A percentile compares a stretch with the other conserved stretches of the same genome.
These are phyloP conservation scores for Purpureocillium takamizusanense DNA, from an alignment of 2,329 filamentous ascomycete genomes.

Conservation along the genomic window DNA sequence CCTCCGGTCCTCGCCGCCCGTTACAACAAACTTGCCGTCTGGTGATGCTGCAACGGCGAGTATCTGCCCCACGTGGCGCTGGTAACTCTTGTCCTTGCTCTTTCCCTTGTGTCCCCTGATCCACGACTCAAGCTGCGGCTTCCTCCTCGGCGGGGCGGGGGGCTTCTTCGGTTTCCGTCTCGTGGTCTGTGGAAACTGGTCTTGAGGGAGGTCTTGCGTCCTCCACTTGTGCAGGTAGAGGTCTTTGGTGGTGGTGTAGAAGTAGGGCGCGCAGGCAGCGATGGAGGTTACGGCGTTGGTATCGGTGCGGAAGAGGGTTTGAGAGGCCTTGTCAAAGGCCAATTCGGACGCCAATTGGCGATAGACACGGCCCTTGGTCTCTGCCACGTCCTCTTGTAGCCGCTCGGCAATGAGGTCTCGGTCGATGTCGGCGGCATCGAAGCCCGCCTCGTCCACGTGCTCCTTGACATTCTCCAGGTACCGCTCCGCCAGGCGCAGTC, in stretches of 20 bases:
- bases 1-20: constrained; percentile 75
- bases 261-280: constrained; percentile 68
- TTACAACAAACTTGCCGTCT: constrained; percentile 84
- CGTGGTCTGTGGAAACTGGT: constrained; percentile 52
- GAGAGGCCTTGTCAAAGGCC: constrained; percentile 56
- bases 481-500: constrained; percentile 78
- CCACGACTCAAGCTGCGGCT: constrained; percentile 54
- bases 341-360: constrained; percentile 67
- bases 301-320: constrained; percentile 71
- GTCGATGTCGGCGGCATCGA: constrained; percentile 91
- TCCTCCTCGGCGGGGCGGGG: constrained; percentile 47
- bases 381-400: constrained; percentile 84
- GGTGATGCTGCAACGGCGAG: constrained; percentile 78
- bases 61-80: constrained; percentile 74
- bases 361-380: constrained; percentile 85
- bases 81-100: constrained; percentile 54
- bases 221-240: constrained; percentile 82
- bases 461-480: constrained; percentile 86
- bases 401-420: constrained; percentile 84
- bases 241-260: constrained; percentile 86
- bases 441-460: constrained; percentile 72
- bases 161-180: constrained; percentile 50
- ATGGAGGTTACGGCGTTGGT: constrained; percentile 71
- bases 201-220: constrained; percentile 55
- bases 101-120: constrained; percentile 53